A percentile compares a stretch with the other conserved stretches of the same genome.
Evolutionary conservation across 768 basidiomycete species (phyloP).

Genomic region (Suillus plorans): DNA sequence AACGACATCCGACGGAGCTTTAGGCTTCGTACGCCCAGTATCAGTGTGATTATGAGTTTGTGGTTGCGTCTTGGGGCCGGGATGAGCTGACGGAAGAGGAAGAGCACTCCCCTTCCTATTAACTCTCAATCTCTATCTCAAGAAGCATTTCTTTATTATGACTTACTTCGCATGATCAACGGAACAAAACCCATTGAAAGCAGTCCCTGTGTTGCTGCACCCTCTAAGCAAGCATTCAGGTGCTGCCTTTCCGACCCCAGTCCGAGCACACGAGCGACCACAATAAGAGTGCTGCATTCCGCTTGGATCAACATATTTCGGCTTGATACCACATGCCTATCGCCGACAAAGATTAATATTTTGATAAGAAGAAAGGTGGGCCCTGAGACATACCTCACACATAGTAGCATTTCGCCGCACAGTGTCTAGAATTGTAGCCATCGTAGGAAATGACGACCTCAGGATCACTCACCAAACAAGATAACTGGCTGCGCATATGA

Average conservation of each 20-base stretch:
- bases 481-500: not conserved
- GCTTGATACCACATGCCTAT: conserved; percentile 58
- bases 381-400: conserved; percentile 24
- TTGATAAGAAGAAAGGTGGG: not conserved
- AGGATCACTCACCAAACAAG: not conserved
- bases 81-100: not conserved
- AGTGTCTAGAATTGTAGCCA: not conserved
- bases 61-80: not conserved
- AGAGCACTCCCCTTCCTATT: not conserved
- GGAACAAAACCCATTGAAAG: conserved; percentile 56
- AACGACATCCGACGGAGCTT: conserved; percentile 31
- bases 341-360: not conserved
- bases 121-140: not conserved
- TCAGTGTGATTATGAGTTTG: not conserved
- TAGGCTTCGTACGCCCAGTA: not conserved
- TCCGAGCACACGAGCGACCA: conserved; percentile 59
- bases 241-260: conserved; percentile 36
- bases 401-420: conserved; percentile 10
- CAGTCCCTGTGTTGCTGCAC: conserved; percentile 51
- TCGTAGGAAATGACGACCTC: conserved; percentile 1
- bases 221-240: conserved; percentile 48
- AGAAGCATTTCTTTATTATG: not conserved
- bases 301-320: conserved; percentile 59
- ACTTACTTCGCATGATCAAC: conserved; percentile 57
- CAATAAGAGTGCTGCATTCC: conserved; percentile 60